phyloP scores from a whole-genome alignment of 345 rosid species.

The Abelmoschus esculentus region DNA sequence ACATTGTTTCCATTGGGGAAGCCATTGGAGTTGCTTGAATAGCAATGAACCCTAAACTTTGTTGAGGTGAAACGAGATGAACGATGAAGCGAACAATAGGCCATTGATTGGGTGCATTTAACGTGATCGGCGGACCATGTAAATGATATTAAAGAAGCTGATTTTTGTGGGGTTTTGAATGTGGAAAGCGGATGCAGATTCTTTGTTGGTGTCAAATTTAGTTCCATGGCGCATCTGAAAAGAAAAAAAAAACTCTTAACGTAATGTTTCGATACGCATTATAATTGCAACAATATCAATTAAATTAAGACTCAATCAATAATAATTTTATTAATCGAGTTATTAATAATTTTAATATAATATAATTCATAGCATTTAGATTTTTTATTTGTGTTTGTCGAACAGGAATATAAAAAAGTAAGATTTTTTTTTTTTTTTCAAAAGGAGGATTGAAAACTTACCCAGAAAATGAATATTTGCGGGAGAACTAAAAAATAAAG shows the following conservation, averaged over 20 bases:
- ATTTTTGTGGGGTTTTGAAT: conserved; percentile 9
- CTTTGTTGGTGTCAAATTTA: conserved; percentile 17
- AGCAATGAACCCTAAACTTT: conserved; percentile 17
- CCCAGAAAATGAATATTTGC: no score
- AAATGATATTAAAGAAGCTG: neutral
- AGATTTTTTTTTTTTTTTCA: no score
- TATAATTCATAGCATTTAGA: no score
- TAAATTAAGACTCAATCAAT: no score
- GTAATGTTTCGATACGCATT: neutral
- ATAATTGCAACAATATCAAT: no score
- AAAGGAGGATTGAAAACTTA: no score
- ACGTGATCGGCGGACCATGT: neutral
- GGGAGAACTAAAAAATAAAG: no score
- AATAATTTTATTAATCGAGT: no score
- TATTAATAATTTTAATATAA: no score
- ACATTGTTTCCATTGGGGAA: neutral
- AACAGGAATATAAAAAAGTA: no score
- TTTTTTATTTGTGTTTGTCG: no score
- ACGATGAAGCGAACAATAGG: neutral
- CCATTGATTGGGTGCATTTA: neutral
- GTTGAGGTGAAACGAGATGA: conserved; percentile 15
- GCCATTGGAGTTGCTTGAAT: conserved; percentile 12
- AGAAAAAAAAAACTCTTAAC: neutral
- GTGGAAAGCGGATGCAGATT: conserved; percentile 16
- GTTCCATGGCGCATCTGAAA: conserved; percentile 18